Percentiles rank a stretch among this genome's conserved stretches.
Conservation (phyloP, 495 filamentous ascomycete species). For the Lepidopterella palustris region DNA sequence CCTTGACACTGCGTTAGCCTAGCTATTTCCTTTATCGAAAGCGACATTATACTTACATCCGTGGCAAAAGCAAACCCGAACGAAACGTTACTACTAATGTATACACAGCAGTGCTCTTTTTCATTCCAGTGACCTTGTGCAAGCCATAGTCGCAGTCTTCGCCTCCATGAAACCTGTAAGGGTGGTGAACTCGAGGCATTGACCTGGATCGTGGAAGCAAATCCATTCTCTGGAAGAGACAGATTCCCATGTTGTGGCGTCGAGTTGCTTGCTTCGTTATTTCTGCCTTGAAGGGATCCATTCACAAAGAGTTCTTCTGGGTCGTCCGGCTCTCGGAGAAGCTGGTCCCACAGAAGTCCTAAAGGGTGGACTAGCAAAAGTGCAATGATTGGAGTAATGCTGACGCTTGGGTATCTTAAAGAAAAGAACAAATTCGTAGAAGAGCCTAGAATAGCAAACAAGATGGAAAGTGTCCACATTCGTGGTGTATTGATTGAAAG, state of each 20-base stretch:
- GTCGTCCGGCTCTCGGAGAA: slow-evolving; percentile 57
- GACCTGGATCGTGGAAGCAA: not conserved
- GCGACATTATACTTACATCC: slow-evolving; percentile 43
- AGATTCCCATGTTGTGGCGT: not conserved
- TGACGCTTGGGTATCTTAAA: slow-evolving; percentile 76
- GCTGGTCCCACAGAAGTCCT: slow-evolving; percentile 67
- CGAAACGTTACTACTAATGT: slow-evolving; percentile 85
- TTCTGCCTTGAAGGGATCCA: slow-evolving; percentile 33
- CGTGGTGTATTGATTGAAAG: slow-evolving; percentile 80
- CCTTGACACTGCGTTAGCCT: slow-evolving; percentile 29
- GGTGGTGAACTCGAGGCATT: not conserved
- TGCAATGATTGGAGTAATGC: slow-evolving; percentile 79
- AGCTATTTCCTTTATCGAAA: not conserved
- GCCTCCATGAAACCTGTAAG: slow-evolving; percentile 27
- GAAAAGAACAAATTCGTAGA: slow-evolving; percentile 81
- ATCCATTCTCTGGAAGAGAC: not conserved
- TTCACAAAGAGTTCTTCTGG: slow-evolving; percentile 55
- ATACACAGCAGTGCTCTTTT: slow-evolving; percentile 81
- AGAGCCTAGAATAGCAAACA: slow-evolving; percentile 74
- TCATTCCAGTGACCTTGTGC: slow-evolving; percentile 78
- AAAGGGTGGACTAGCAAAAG: slow-evolving; percentile 75
- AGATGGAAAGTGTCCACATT: slow-evolving; percentile 73
- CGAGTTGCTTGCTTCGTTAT: not conserved
- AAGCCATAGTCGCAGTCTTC: slow-evolving; percentile 60
- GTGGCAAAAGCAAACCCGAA: slow-evolving; percentile 84